phyloP scores from a whole-genome alignment of 2,329 filamentous ascomycete genomes.

The Colletotrichum sp. region DNA sequence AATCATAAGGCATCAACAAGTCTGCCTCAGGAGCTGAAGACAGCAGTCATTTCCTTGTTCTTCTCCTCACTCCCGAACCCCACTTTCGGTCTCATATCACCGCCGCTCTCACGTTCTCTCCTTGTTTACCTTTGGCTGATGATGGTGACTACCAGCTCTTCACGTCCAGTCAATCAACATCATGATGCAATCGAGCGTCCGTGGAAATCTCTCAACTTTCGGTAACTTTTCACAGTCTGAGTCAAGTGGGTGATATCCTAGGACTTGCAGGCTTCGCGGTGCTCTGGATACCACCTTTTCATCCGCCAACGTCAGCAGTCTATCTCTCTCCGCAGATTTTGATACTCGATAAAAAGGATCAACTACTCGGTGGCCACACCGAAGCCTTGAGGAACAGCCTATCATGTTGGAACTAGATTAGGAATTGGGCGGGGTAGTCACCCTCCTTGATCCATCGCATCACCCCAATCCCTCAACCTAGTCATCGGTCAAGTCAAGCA shows the following conservation, averaged over 20 bases:
- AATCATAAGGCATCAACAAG: background rate
- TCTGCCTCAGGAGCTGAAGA: conserved; percentile 1
- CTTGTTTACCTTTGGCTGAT: background rate
- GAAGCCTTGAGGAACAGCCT: background rate
- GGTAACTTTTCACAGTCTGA: background rate
- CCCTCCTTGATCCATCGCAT: background rate
- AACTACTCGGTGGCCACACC: background rate
- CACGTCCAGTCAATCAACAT: background rate
- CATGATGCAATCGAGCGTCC: background rate
- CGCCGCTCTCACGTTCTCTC: background rate
- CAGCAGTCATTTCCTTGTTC: background rate
- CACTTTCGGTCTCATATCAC: background rate
- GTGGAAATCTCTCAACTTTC: background rate
- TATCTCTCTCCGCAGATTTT: background rate
- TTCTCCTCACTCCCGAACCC: background rate
- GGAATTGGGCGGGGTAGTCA: background rate
- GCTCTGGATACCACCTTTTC: background rate
- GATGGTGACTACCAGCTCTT: background rate
- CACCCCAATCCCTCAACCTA: background rate
- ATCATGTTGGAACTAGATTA: background rate
- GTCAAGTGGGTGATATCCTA: background rate
- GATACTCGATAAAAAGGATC: background rate
- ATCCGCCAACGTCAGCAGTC: background rate
- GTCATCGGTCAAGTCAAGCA: background rate
- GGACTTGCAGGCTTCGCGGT: background rate